Percentiles rank a stretch among this genome's conserved stretches.
Evolutionary conservation across 2,329 filamentous ascomycete species (phyloP).

Genomic region (Chaetomium olivaceum): DNA sequence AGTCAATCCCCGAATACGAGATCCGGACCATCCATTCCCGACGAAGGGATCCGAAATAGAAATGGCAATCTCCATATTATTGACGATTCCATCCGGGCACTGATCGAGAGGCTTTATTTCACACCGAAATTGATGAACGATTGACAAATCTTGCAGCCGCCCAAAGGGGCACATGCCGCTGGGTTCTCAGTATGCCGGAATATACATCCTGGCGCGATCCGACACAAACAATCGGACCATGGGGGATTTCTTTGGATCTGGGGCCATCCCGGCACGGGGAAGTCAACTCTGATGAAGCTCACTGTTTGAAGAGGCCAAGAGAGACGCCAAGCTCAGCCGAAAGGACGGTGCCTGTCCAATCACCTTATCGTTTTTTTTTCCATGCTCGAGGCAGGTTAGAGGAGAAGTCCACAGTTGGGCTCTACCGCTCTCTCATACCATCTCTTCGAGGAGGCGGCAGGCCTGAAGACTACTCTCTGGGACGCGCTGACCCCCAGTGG

Average conservation of each 20-base stretch:
- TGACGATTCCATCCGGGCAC: neutral
- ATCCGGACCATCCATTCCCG: neutral
- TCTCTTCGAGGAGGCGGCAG: neutral
- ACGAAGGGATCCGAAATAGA: neutral
- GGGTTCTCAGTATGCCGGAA: slow-evolving; percentile 30
- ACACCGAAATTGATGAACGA: slow-evolving; percentile 27
- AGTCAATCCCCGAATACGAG: neutral
- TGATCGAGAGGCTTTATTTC: slow-evolving; percentile 23
- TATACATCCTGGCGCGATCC: slow-evolving; percentile 26
- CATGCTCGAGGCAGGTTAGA: slow-evolving; percentile 46
- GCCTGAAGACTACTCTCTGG: neutral
- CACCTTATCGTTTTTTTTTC: slow-evolving; percentile 49
- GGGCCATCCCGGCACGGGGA: slow-evolving; percentile 36
- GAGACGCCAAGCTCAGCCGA: slow-evolving; percentile 18
- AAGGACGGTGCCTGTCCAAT: slow-evolving; percentile 7
- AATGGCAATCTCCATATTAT: neutral
- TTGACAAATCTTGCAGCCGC: slow-evolving; percentile 22
- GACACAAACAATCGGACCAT: slow-evolving; percentile 13
- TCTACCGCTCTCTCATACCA: slow-evolving; percentile 46
- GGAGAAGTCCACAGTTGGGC: slow-evolving; percentile 47
- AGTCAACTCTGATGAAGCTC: slow-evolving; percentile 39
- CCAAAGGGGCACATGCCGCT: slow-evolving; percentile 26
- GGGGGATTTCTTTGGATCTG: slow-evolving; percentile 46
- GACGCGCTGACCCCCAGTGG: neutral
- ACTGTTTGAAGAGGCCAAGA: slow-evolving; percentile 20